phyloP scores from a whole-genome alignment of 2,329 filamentous ascomycete species.

The Phialophora expanda region DNA sequence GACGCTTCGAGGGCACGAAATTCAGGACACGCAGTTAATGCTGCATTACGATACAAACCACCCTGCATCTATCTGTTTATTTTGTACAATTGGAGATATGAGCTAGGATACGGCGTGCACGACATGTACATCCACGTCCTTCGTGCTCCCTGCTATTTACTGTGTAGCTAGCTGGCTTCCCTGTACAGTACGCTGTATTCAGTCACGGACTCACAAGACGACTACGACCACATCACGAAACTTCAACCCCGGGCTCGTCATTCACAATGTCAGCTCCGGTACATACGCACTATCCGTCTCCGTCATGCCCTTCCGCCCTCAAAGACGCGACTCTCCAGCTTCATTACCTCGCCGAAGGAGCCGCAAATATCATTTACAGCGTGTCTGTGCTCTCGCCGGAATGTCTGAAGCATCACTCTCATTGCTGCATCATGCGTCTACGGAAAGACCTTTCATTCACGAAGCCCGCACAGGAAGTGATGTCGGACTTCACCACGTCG shows the following conservation, averaged over 20 bases:
- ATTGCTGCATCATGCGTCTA: slow-evolving; percentile 56
- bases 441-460: slow-evolving; percentile 62
- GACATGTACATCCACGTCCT: background rate
- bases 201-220: background rate
- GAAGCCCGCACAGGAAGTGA: slow-evolving; percentile 45
- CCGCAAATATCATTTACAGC: slow-evolving; percentile 73
- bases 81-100: background rate
- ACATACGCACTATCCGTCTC: slow-evolving; percentile 12
- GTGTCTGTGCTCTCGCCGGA: slow-evolving; percentile 41
- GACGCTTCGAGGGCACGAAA: no score
- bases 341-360: slow-evolving; percentile 67
- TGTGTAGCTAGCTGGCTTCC: background rate
- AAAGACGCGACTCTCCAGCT: slow-evolving; percentile 22
- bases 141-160: background rate
- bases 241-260: background rate
- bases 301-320: slow-evolving; percentile 24
- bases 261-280: slow-evolving; percentile 6
- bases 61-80: background rate
- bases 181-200: background rate
- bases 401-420: slow-evolving; percentile 31
- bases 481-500: slow-evolving; percentile 54
- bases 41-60: background rate
- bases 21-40: no score
- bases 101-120: background rate
- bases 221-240: background rate